Base-by-base conservation (phyloP, 192 early-diverging fungal species). In the Coemansia biformis region DNA sequence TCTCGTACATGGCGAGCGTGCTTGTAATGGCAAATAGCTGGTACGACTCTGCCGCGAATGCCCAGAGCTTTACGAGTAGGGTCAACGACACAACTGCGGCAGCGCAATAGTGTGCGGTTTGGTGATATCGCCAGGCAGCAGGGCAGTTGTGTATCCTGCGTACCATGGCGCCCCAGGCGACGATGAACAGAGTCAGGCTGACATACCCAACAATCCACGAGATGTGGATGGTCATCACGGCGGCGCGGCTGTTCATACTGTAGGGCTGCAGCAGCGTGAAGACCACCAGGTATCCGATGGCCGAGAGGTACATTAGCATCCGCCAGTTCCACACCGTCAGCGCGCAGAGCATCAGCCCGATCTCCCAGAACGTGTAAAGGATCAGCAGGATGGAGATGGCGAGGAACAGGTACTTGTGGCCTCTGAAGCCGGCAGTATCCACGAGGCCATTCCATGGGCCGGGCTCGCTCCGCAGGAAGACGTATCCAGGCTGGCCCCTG, bases 121-220 rank as follows among this genome's bases (percentile, higher is more conserved):
- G 21, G 15, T 55, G 43, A 21, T 55, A 38, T 10, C 36, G 44
- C 16, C 46, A 26, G 2, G 43, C 34, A 23, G 38, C 36, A 17
- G 10, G 6, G 13, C 28, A 14, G 28, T 13, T 15, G n/a, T 44
- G 43, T n/a, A 68, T 48, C 9, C 43, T 54, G 22, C 48, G 43
- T 1, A 68, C 65, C 26, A 52, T 60, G 13, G 57, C 24, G 6
- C 65, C 49, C 65, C 65, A 68, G 3, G 58, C 43, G 22, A 61
- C 43, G 48, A 60, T 50, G 38, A 68, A 68, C 6, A 68, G 33
- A 1, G 65, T 49, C 14, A 68, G 51, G 48, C 58, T 49, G 4
- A 53, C 16, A 36, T 68, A 68, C 2, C 65, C 65, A 1, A 56
- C 44, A 10, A 68, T 68, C 65, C 65, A 68, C 33, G 57, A 68